These are phyloP conservation scores for Hypoxylon sp. DNA, from an alignment of 2,329 filamentous ascomycete genomes.

Conservation along the genomic window DNA sequence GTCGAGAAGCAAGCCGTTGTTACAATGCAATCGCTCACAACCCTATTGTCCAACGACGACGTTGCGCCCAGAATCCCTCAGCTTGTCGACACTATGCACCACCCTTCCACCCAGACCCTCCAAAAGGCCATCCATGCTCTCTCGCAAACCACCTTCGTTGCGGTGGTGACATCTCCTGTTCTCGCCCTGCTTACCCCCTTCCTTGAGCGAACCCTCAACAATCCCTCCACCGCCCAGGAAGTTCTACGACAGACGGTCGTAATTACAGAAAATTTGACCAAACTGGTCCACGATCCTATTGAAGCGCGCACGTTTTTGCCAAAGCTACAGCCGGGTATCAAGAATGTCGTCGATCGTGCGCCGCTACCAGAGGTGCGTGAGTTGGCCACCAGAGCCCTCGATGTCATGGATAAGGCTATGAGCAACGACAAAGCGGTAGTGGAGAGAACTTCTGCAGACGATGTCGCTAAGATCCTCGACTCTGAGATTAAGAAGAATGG, in stretches of 20 bases:
- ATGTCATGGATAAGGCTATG: conserved; percentile 96
- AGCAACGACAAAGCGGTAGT: conserved; percentile 74
- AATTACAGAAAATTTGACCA: conserved; percentile 97
- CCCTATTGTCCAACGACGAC: conserved; percentile 95
- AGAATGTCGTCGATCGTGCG: conserved; percentile 86
- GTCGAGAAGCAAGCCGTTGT: conserved; percentile 89
- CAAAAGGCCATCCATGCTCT: conserved; percentile 97
- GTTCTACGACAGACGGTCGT: conserved; percentile 95
- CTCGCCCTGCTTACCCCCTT: conserved; percentile 94
- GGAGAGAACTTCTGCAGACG: conserved; percentile 75
- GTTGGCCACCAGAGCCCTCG: conserved; percentile 82
- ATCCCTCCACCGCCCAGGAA: conserved; percentile 89
- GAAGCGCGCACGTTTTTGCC: conserved; percentile 96
- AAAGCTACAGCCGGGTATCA: conserved; percentile 93
- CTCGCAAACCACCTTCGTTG: conserved; percentile 98
- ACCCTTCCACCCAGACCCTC: conserved; percentile 87
- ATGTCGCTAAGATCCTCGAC: conserved; percentile 81
- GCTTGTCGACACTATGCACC: conserved; percentile 93
- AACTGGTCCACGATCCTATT: conserved; percentile 93
- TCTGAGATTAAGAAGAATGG: conserved; percentile 78
- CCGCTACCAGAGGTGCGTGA: conserved; percentile 96
- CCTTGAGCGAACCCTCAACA: conserved; percentile 93
- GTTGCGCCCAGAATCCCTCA: conserved; percentile 92
- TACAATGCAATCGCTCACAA: conserved; percentile 91
- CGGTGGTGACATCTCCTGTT: conserved; percentile 93